phyloP scores from a whole-genome alignment of 768 basidiomycete species.

The Coprinellus aureogranulatus region DNA sequence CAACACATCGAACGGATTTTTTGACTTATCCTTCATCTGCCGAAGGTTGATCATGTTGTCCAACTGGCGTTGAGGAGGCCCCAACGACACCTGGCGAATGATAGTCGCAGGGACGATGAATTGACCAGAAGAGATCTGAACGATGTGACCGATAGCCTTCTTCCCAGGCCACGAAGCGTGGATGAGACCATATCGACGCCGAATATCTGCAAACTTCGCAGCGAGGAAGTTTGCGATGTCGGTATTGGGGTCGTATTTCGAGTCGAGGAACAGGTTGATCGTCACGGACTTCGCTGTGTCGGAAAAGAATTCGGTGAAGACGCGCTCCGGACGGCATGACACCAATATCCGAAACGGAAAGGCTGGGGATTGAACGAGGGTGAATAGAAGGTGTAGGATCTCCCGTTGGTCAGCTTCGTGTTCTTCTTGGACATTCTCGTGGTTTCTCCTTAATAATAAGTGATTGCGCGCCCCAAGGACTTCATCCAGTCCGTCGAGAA shows the following conservation, averaged over 20 bases:
- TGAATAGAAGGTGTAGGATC: background rate
- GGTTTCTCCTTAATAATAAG: too few relatives aligned
- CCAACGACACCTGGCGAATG: background rate
- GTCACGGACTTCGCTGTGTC: background rate
- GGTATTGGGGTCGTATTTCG: background rate
- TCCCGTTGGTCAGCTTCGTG: background rate
- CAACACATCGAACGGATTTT: background rate
- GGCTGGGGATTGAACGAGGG: too few relatives aligned
- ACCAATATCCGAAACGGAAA: slow-evolving; percentile 4
- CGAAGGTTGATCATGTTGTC: too few relatives aligned
- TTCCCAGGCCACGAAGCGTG: background rate
- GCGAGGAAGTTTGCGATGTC: background rate
- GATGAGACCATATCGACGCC: background rate
- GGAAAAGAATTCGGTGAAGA: background rate
- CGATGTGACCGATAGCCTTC: background rate
- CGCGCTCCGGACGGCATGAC: slow-evolving; percentile 1
- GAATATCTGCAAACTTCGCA: background rate
- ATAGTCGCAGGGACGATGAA: slow-evolving; percentile 5
- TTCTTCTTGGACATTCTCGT: too few relatives aligned
- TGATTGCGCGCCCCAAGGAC: too few relatives aligned
- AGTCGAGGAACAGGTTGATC: background rate
- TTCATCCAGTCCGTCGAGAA: slow-evolving; percentile 15
- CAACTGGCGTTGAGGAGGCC: too few relatives aligned
- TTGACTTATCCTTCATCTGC: too few relatives aligned
- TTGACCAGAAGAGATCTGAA: background rate